Base-by-base conservation (phyloP, 441 rosid genomes). In the Erodium trifolium region DNA sequence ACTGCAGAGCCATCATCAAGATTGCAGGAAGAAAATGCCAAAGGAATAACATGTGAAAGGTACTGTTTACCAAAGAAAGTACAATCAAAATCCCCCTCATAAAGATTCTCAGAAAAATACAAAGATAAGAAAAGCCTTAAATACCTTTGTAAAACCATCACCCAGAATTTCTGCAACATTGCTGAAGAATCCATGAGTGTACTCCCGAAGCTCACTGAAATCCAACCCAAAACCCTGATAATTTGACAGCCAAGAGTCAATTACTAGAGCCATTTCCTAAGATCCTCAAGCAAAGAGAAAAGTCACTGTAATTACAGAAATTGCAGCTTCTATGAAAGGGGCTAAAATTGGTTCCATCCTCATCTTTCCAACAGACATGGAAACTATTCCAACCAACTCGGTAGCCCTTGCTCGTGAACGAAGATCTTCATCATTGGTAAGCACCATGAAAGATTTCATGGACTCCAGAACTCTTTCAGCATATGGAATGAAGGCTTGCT, bases 1-100 rank as follows among this genome's bases (percentile, higher is more conserved):
- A 95, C 92, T 0, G 99, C 94, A 73, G 98, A 91, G 71, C 99
- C 99, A 82, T 95, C 99, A 82, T 95, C 98, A 65, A 95, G 98
- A 82, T 92, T 89, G 87, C 99, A 96, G 53, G 99, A 96, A 63
- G 90, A 81, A 75, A 89, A 85, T 69, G 89, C 96, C 73, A 91
- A 80, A 59, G 98, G 98, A 72, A 89, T 89, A 65, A 95, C 90
- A 60, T 80, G 99, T 73, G 94, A 94, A 75, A 95, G 90, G 79
- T 87, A 95, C 99, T 95, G 93, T 79, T 64, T 60, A 62, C 39
- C 71, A 75, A 67, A 77, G 64, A 60, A 35, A 59, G 6, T 1
- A n/a, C n/a, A 7, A 60, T 23, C 73, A 71, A 66, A n/a, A n/a
- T n/a, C n/a, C n/a, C n/a, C n/a, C n/a, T n/a, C n/a, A n/a, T n/a